A percentile compares a stretch with the other conserved stretches of the same genome.
These are phyloP conservation scores for Dactylorhiza incarnata DNA, from an alignment of 106 monocot genomes.

Conservation along the genomic window DNA sequence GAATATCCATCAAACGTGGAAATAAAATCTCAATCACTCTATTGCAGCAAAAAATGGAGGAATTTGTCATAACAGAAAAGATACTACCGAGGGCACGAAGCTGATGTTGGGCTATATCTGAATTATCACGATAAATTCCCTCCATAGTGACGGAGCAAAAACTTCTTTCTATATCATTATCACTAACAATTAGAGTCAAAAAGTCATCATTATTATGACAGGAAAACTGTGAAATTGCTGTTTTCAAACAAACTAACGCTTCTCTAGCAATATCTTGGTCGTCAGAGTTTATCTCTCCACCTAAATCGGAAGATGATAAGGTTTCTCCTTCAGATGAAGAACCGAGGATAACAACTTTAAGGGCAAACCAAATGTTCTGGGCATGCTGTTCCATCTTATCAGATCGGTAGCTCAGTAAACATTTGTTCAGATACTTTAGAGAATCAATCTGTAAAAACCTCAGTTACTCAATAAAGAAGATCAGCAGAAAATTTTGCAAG, in stretches of 20 bases:
- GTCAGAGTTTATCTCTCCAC: conserved; percentile 22
- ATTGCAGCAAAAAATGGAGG: conserved; percentile 49
- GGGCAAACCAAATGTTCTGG: conserved; percentile 51
- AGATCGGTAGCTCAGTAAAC: conserved; percentile 56
- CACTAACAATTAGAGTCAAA: conserved; percentile 49
- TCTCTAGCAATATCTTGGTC: conserved; percentile 54
- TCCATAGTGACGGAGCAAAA: conserved; percentile 34
- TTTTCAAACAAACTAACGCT: conserved; percentile 63
- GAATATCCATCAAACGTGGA: conserved; percentile 38
- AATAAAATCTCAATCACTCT: conserved; percentile 62
- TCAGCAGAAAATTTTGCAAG: neutral
- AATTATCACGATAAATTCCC: conserved; percentile 18
- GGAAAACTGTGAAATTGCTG: conserved; percentile 35
- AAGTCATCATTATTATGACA: conserved; percentile 31
- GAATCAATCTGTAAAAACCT: conserved; percentile 79
- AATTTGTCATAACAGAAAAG: conserved; percentile 43
- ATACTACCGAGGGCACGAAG: conserved; percentile 57
- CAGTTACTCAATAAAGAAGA: conserved; percentile 5
- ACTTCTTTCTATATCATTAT: conserved; percentile 47
- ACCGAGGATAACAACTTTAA: conserved; percentile 65
- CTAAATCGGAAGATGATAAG: conserved; percentile 12
- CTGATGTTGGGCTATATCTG: conserved; percentile 26
- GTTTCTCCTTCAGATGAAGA: conserved; percentile 14
- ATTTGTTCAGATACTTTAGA: conserved; percentile 73
- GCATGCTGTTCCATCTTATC: conserved; percentile 66